phyloP scores from a whole-genome alignment of 2,329 filamentous ascomycete genomes.

The Colletotrichum camelliae region DNA sequence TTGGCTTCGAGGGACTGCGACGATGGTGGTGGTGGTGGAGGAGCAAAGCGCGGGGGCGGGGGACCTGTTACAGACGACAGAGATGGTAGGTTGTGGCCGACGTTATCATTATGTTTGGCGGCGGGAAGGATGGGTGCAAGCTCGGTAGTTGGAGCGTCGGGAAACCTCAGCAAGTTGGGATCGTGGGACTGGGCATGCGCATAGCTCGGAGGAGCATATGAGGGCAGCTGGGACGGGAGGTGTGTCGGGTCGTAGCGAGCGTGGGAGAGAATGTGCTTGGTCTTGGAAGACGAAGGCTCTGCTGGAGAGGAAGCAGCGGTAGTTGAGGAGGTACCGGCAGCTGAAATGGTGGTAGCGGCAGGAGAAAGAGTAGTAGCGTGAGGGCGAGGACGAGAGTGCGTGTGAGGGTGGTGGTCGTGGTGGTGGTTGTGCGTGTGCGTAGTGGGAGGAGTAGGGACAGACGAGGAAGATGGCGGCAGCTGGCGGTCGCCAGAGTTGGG shows the following conservation, averaged over 20 bases:
- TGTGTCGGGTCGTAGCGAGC: slow-evolving; percentile 23
- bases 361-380: background rate
- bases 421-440: background rate
- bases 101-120: slow-evolving; percentile 27
- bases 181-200: slow-evolving; percentile 37
- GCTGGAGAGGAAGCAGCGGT: background rate
- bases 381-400: background rate
- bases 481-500: slow-evolving; percentile 29
- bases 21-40: slow-evolving; percentile 25
- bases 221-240: slow-evolving; percentile 30
- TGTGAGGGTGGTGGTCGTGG: background rate
- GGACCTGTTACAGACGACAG: slow-evolving; percentile 44
- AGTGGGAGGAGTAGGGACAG: slow-evolving; percentile 1
- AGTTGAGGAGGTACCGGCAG: slow-evolving; percentile 1
- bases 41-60: slow-evolving; percentile 26
- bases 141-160: slow-evolving; percentile 40
- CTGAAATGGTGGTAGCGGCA: background rate
- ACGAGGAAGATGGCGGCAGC: slow-evolving; percentile 20
- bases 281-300: background rate
- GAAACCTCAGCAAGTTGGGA: slow-evolving; percentile 33
- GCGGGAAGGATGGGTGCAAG: slow-evolving; percentile 47
- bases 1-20: slow-evolving; percentile 12
- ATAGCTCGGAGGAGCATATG: slow-evolving; percentile 42
- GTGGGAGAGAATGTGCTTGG: slow-evolving; percentile 15
- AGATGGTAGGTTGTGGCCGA: slow-evolving; percentile 42